Conservation (phyloP, 2,329 filamentous ascomycete genomes). For the Trichoderma sp. region DNA sequence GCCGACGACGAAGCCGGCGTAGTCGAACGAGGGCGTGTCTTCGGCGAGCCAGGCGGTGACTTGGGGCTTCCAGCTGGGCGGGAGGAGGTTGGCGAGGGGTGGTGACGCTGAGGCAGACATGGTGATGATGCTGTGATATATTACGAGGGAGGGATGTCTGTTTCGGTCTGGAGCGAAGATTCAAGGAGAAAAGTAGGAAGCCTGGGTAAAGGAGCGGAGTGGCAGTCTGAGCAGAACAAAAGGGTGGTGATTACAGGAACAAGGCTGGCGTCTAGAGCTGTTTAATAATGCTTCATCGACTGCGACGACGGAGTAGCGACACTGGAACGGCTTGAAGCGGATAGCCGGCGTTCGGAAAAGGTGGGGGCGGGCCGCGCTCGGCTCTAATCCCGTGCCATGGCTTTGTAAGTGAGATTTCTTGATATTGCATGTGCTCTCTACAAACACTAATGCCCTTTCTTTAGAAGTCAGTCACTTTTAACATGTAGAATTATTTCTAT, state of each 20-base stretch:
- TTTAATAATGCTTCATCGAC: not conserved
- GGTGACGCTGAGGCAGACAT: slow-evolving; percentile 33
- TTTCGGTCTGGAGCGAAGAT: not conserved
- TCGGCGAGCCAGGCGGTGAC: slow-evolving; percentile 89
- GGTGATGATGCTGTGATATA: not conserved
- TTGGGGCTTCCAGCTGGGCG: slow-evolving; percentile 79
- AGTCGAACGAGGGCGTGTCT: slow-evolving; percentile 95
- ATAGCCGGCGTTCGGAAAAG: slow-evolving; percentile 19
- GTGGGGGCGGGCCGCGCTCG: slow-evolving; percentile 17
- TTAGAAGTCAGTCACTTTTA: not conserved
- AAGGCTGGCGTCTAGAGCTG: not conserved
- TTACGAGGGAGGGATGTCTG: not conserved
- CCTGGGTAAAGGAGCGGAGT: not conserved
- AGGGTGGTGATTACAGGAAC: not conserved
- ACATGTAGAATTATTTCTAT: not conserved
- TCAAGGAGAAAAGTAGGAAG: not conserved
- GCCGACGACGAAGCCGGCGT: slow-evolving; percentile 95
- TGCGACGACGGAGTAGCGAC: not conserved
- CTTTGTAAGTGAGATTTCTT: no score
- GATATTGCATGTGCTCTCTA: not conserved
- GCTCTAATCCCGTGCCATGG: not conserved
- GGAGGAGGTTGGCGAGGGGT: slow-evolving; percentile 70
- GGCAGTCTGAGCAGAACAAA: not conserved
- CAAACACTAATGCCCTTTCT: not conserved
- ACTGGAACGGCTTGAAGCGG: slow-evolving; percentile 13